Evolutionary conservation across 768 basidiomycete genomes (phyloP), one percentile per base, ranked within the genome.

Genomic region (Fistulinella prunicolor): DNA sequence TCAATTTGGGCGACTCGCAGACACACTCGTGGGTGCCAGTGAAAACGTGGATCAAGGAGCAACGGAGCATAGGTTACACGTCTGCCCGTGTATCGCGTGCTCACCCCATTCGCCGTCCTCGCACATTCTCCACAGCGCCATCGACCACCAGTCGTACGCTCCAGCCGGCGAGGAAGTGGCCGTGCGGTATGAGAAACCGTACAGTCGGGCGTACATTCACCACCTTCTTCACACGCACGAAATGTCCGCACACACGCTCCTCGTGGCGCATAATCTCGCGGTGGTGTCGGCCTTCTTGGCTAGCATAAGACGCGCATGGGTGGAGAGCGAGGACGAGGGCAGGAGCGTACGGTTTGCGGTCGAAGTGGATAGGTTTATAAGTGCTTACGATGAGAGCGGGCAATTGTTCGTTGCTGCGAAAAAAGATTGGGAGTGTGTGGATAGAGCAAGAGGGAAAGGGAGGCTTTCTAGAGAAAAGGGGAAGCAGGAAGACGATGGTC

Each of bases 221-320:
- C 91, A 94, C 57, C 78, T 94, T 13, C 70, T 93, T 29, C 83
- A 86, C 43, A 91, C 91, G 6, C 92, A 94, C 65, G 92, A 94
- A 64, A 93, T 94, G 91, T 81, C 84, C 0, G 85, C 89, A 1
- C 89, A 94, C 55, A 61, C 88, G 4, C 64, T 93, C 20, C 77
- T 94, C 16, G 76, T 74, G 10, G 73, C 82, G 67, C 92, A 94
- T 64, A 94, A 94, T 55, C 71, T 90, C 23, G 62, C 77, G 1
- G 77, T 92, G 1, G 67, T 90, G 22, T 78, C 83, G 34, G 62
- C 68, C 1, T 89, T 94, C 61, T 80, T 92, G 38, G 67, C 66
- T 0, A 79, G 78, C 0, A 69, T 93, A 1, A 76, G 90, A 42
- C 35, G 47, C 0, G 50, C 70, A 12, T 60, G 74, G 17, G 28